Evolutionary conservation across 2,329 filamentous ascomycete genomes (phyloP), one percentile per base, ranked within the genome.

Genomic region (Nemania sp.): DNA sequence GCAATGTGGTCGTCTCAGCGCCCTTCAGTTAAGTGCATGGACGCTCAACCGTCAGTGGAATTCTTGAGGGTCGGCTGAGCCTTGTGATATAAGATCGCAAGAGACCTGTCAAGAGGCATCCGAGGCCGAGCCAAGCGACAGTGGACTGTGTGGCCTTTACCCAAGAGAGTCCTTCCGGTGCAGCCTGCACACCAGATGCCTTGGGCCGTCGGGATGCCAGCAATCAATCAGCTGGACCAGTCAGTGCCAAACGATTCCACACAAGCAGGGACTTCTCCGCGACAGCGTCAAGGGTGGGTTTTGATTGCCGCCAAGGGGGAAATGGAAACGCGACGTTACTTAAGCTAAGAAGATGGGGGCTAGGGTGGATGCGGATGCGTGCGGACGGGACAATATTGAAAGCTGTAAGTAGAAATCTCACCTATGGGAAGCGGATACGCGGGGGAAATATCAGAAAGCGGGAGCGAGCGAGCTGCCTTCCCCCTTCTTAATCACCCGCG

Each of bases 401-500:
- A 29, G 35, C 56, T 66, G 59, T 62, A 64, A 46, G 53, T 56
- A 49, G 52, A 52, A 60, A 60, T 61, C 61, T 58, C 57, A 57
- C 54, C 52, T 43, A 57, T 59, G 56, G 64, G 65, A 65, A 46
- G 60, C 62, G 63, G 63, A 67, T 67, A 68, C 67, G 67, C 65
- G 68, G 67, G 68, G 65, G 64, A 65, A 29, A 54, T 58, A 57
- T 63, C 60, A 66, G 67, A 68, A 54, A 67, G 67, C 66, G 65
- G 69, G 65, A 69, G 66, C 67, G 64, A 63, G 64, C 65, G 64
- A 71, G 64, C 67, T 68, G 68, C 68, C 64, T 68, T 69, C 60
- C 42, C 65, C 54, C 59, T 54, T 65, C 37, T 48, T 50, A 64
- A 68, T 66, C 57, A 67, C 65, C 68, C 66, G 68, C 68, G 69